Evolutionary conservation across 345 rosid genomes (phyloP).

Genomic region (Punica granatum): DNA sequence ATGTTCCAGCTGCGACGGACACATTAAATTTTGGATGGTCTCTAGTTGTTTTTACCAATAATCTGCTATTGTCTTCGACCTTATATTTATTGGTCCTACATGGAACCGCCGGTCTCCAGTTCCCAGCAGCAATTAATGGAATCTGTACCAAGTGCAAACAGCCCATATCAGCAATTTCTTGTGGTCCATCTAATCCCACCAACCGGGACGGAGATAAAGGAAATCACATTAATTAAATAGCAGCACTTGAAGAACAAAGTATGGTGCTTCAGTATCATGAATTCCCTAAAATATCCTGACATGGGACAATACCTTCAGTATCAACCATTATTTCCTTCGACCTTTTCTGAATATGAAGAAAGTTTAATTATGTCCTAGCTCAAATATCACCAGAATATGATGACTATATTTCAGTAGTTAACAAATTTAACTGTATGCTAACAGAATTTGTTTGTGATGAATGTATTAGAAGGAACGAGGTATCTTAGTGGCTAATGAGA

Average conservation of each 20-base stretch:
- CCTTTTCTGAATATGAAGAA: neutral
- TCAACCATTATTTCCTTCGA: neutral
- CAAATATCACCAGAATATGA: neutral
- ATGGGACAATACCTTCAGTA: neutral
- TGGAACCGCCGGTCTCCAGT: neutral
- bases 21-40: neutral
- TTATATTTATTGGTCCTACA: neutral
- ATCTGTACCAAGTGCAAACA: constrained; percentile 12
- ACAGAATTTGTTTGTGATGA: neutral
- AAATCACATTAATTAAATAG: neutral
- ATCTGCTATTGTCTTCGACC: neutral
- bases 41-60: neutral
- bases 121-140: constrained; percentile 5
- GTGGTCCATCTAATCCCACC: neutral
- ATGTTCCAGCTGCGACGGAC: neutral
- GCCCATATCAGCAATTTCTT: neutral
- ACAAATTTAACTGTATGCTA: neutral
- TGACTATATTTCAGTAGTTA: neutral
- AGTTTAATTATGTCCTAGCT: neutral
- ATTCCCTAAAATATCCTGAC: neutral
- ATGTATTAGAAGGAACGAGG: neutral
- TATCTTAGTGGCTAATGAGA: neutral
- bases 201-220: neutral
- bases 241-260: neutral
- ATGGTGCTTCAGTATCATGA: neutral